Base-by-base conservation (phyloP, 192 early-diverging fungal genomes). In the Backusella tuberculispora region DNA sequence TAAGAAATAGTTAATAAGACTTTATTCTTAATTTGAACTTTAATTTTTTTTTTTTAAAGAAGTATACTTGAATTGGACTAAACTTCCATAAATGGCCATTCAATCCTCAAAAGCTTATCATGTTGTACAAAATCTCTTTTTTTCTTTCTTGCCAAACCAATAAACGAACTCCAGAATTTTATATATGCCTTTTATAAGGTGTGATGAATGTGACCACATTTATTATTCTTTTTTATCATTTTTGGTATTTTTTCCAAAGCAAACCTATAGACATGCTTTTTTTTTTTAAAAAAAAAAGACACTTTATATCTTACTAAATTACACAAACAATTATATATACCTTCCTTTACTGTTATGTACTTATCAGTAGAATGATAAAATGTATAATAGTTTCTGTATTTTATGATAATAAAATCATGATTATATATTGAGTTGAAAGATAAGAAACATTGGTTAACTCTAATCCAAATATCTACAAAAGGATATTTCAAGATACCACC, bases 31-130 rank as follows among this genome's bases (percentile, higher is more conserved):
- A 42, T 40, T 38, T 3, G 34, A 17, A 66, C 17, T 66, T 66
- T 38, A 40, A 43, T 6, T 38, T 14, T 29, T 64, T 6, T 38
- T 14, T 29, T 64, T 64, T 34, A 26, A 14, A 14, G 4, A 64
- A 13, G 29, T 64, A 43, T 66, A 21, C 19, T 38, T 67, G 66
- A 67, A 67, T 42, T 21, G 66, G 66, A 42, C 10, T 12, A 42
- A 40, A 21, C 37, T 67, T 67, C 40, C 10, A 67, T 67, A 40
- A 19, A 38, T 42, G 12, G 65, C 17, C 38, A 66, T 40, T 66
- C 66, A 43, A 67, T 42, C 38, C 41, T 21, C 19, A 42, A 41
- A 67, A 67, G n/a, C n/a, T 41, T 21, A 9, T 19, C n/a, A 40
- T 19, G 66, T 43, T 12, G n/a, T 21, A 67, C 37, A 41, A 0